Percentiles rank a stretch among this genome's conserved stretches.
Evolutionary conservation across 805 yeast genomes (phyloP).

Genomic region (Suhomyces xylopsoci): DNA sequence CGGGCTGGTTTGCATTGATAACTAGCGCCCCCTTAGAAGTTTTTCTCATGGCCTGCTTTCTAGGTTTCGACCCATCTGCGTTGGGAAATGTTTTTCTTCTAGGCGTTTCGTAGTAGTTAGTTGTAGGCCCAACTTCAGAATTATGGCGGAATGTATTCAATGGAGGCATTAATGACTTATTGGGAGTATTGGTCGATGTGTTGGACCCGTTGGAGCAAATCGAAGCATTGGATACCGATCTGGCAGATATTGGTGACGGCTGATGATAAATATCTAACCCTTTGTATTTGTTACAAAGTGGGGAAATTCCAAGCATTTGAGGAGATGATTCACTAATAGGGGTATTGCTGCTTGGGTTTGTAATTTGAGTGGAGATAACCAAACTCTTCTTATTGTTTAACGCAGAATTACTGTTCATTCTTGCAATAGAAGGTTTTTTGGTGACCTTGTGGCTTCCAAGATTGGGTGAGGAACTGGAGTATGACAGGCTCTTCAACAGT

Average conservation of each 20-base stretch:
- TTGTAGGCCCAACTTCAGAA: slow-evolving; percentile 17
- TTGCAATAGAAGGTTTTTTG: slow-evolving; percentile 16
- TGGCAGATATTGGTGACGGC: slow-evolving; percentile 9
- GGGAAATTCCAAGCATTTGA: slow-evolving; percentile 16
- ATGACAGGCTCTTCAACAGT: slow-evolving; percentile 3
- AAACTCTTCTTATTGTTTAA: slow-evolving; percentile 16
- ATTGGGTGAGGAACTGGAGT: slow-evolving; percentile 1
- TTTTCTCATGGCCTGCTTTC: slow-evolving; percentile 5
- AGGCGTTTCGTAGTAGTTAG: slow-evolving; percentile 13
- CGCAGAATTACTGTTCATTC: slow-evolving; percentile 12
- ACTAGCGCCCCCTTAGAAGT: slow-evolving; percentile 3
- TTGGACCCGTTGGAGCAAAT: slow-evolving; percentile 10
- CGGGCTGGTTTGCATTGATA: not conserved
- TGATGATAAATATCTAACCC: slow-evolving; percentile 15
- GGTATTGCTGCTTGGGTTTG: slow-evolving; percentile 4
- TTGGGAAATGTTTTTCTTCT: slow-evolving; percentile 16
- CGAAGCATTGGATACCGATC: slow-evolving; percentile 13
- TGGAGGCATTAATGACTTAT: slow-evolving; percentile 16
- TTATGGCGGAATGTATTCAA: slow-evolving; percentile 25
- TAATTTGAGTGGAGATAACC: slow-evolving; percentile 8
- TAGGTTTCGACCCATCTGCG: slow-evolving; percentile 7
- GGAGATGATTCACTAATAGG: slow-evolving; percentile 11
- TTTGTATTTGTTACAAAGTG: slow-evolving; percentile 19
- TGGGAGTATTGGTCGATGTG: slow-evolving; percentile 8
- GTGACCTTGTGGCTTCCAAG: slow-evolving; percentile 12